These are phyloP conservation scores for Suhomyces kunorum DNA, from an alignment of 1,139 yeast species.

Conservation along the genomic window DNA sequence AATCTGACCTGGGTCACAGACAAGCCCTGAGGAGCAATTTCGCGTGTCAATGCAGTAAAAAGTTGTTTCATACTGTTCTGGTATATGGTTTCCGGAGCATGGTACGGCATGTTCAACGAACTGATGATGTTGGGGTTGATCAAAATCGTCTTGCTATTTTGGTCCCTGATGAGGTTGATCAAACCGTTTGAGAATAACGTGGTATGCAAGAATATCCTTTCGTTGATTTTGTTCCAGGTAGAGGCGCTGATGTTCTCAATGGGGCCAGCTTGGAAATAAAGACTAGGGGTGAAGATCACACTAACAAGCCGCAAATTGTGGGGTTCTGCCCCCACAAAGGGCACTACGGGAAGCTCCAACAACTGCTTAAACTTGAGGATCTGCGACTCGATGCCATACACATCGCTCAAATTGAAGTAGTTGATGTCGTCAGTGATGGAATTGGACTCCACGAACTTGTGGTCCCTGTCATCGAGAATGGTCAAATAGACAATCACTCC, in stretches of 20 bases:
- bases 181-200: constrained; percentile 59
- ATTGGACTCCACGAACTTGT: constrained; percentile 58
- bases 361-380: constrained; percentile 46
- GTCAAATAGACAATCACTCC: constrained; percentile 83
- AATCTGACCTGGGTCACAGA: constrained; percentile 48
- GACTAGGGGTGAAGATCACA: constrained; percentile 62
- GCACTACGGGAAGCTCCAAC: constrained; percentile 39
- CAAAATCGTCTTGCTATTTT: constrained; percentile 45
- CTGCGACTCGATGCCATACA: constrained; percentile 35
- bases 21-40: constrained; percentile 42
- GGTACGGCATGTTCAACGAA: constrained; percentile 47
- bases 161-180: constrained; percentile 53
- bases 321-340: constrained; percentile 55
- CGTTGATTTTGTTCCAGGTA: constrained; percentile 55
- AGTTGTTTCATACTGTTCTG: constrained; percentile 39
- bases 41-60: constrained; percentile 43
- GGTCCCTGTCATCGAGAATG: constrained; percentile 64
- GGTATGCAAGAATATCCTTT: constrained; percentile 48
- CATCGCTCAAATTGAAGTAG: constrained; percentile 39
- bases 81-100: constrained; percentile 50
- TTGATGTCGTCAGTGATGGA: constrained; percentile 54
- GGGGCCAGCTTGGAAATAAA: constrained; percentile 70
- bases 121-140: constrained; percentile 48
- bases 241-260: constrained; percentile 55
- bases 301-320: constrained; percentile 57